Conservation (phyloP, 2,329 filamentous ascomycete species). For the Allantophomopsis cytisporea region DNA sequence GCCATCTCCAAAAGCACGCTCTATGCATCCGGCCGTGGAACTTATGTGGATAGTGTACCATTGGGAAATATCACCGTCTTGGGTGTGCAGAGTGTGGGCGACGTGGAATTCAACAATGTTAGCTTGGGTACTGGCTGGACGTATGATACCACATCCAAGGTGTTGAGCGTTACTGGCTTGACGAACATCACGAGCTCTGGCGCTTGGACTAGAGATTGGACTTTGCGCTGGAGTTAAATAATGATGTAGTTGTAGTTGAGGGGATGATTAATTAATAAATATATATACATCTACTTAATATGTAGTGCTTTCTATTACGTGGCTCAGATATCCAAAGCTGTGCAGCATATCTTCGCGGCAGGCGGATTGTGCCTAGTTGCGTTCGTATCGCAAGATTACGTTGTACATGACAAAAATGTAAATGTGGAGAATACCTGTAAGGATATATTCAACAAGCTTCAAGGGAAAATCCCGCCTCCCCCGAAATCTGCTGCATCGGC, state of each 20-base stretch:
- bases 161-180: constrained; percentile 36
- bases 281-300: too few relatives aligned
- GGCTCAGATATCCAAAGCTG: too few relatives aligned
- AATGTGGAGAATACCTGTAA: too few relatives aligned
- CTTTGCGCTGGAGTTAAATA: constrained; percentile 32
- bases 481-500: too few relatives aligned
- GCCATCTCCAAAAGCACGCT: constrained; percentile 26
- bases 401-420: too few relatives aligned
- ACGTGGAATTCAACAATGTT: constrained; percentile 38
- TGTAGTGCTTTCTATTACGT: too few relatives aligned
- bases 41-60: constrained; percentile 39
- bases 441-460: too few relatives aligned
- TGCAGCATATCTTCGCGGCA: too few relatives aligned
- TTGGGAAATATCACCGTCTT: constrained; percentile 50
- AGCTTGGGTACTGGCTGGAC: constrained; percentile 28
- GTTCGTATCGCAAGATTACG: too few relatives aligned
- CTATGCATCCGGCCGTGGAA: constrained; percentile 31
- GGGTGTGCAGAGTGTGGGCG: constrained; percentile 30
- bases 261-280: too few relatives aligned
- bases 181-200: constrained; percentile 31
- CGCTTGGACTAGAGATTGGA: constrained; percentile 45
- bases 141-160: constrained; percentile 31
- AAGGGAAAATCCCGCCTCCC: too few relatives aligned
- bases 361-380: too few relatives aligned
- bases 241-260: neutral